Evolutionary conservation across 2,329 filamentous ascomycete species (phyloP), one percentile per base, ranked within the genome.

Genomic region (Trichoderma lentiforme): DNA sequence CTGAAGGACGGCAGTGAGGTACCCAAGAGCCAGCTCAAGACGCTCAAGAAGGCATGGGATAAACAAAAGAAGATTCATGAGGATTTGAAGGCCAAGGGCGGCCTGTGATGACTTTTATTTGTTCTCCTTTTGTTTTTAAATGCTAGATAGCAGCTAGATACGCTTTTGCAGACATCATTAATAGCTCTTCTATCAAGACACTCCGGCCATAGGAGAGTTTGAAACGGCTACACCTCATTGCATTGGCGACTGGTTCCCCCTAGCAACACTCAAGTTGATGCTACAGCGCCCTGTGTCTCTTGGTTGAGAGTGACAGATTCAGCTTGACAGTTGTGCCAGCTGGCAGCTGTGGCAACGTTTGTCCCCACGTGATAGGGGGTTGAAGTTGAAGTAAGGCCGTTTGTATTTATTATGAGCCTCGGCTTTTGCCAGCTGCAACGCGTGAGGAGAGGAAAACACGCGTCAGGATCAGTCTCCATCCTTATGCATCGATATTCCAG

Each of bases 11-110:
- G 94, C 0, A 90, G 89, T 73, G 93, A 97, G 76, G 86, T 98
- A 47, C 88, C 93, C 5, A 97, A 97, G 85, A 92, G 88, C 73
- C 88, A 90, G 78, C 78, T 83, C 65, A 98, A 98, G 87, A 95
- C 93, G 84, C 81, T 97, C 76, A 91, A 86, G 83, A 98, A 98
- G 85, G 91, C 94, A 71, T 97, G 93, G 93, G 92, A 97, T 76
- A 90, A 87, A 79, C 95, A 98, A 84, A 96, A 94, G 86, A 97
- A 95, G 86, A 81, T 88, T 72, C 91, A 95, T 80, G 91, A 95
- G 74, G 89, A 91, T 73, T 74, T 81, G 36, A 81, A 81, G 74
- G 79, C 79, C 18, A 82, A 81, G 74, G 80, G 72, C 47, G 72
- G 68, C 4, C 72, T 71, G 7, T 71, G 24, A 71, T 62, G 3